Evolutionary conservation across 805 yeast genomes (phyloP).

Genomic region (Pichia rugopelliculosa): DNA sequence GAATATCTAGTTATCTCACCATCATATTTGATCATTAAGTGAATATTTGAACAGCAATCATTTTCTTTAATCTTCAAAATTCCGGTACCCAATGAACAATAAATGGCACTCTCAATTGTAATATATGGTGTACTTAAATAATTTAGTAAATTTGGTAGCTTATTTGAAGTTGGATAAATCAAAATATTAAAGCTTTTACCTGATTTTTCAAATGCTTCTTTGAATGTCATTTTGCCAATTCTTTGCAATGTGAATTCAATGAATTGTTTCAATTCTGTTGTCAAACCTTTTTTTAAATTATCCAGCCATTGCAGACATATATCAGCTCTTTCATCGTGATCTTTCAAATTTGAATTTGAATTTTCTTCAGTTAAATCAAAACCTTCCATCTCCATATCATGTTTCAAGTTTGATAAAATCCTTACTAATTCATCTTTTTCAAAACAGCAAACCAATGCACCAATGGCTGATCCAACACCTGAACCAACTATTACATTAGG

Average conservation of each 20-base stretch:
- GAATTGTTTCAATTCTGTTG: slow-evolving; percentile 77
- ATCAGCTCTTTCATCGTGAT: slow-evolving; percentile 25
- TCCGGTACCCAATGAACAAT: slow-evolving; percentile 75
- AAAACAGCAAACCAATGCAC: slow-evolving; percentile 72
- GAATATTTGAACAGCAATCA: slow-evolving; percentile 37
- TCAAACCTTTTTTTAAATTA: slow-evolving; percentile 49
- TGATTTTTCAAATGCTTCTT: slow-evolving; percentile 79
- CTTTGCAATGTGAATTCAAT: slow-evolving; percentile 68
- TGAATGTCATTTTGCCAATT: slow-evolving; percentile 82
- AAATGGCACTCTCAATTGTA: slow-evolving; percentile 81
- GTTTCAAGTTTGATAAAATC: slow-evolving; percentile 34
- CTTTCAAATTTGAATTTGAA: slow-evolving; percentile 22
- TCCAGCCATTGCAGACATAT: slow-evolving; percentile 8
- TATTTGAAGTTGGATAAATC: slow-evolving; percentile 69
- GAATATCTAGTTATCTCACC: slow-evolving; percentile 30
- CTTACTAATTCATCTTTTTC: slow-evolving; percentile 54
- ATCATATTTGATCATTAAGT: slow-evolving; percentile 25
- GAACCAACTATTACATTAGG: slow-evolving; percentile 88
- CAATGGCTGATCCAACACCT: slow-evolving; percentile 91
- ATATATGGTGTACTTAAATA: slow-evolving; percentile 93
- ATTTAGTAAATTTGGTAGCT: slow-evolving; percentile 69
- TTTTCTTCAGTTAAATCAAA: slow-evolving; percentile 33
- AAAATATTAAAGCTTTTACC: slow-evolving; percentile 77
- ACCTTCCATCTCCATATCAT: slow-evolving; percentile 27
- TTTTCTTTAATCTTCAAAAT: slow-evolving; percentile 58